phyloP scores from a whole-genome alignment of 306 rosid genomes.

The Clitoria ternatea region DNA sequence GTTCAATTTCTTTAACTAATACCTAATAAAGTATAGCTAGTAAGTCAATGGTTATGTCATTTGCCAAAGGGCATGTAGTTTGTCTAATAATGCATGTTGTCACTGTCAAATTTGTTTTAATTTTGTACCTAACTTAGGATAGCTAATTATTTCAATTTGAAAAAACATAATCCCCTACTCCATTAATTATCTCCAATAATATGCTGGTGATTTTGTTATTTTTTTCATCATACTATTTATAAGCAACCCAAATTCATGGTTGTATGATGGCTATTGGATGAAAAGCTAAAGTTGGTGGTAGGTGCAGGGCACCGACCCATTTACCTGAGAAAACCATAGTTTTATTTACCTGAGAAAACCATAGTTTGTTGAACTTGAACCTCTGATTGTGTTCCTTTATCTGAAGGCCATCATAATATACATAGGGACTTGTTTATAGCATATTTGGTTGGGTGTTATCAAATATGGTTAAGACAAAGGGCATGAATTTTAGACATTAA shows the following conservation, averaged over 20 bases:
- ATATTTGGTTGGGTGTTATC: too few relatives aligned
- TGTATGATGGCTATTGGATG: not conserved
- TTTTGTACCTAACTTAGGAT: constrained; percentile 14
- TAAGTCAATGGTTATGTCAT: constrained; percentile 21
- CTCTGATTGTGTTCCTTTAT: not conserved
- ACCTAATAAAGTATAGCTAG: constrained; percentile 23
- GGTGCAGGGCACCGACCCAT: constrained; percentile 20
- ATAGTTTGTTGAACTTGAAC: constrained; percentile 5
- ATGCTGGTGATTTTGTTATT: not conserved
- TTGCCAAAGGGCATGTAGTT: constrained; percentile 23
- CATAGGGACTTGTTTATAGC: too few relatives aligned
- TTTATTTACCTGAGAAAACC: constrained; percentile 4
- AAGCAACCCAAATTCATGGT: not conserved
- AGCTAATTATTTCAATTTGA: not conserved
- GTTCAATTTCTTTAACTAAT: constrained; percentile 39
- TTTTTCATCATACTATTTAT: not conserved
- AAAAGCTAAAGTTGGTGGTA: constrained; percentile 14
- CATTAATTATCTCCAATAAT: not conserved
- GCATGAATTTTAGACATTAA: too few relatives aligned
- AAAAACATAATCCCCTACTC: not conserved
- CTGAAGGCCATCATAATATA: not conserved
- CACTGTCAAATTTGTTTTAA: constrained; percentile 25
- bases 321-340: constrained; percentile 5
- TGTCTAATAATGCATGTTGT: constrained; percentile 13
- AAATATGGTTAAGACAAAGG: too few relatives aligned